A percentile compares a stretch with the other conserved stretches of the same genome.
Evolutionary conservation across 31 red algal genomes (phyloP).

Genomic region (Pterothamnion heteromorphum): DNA sequence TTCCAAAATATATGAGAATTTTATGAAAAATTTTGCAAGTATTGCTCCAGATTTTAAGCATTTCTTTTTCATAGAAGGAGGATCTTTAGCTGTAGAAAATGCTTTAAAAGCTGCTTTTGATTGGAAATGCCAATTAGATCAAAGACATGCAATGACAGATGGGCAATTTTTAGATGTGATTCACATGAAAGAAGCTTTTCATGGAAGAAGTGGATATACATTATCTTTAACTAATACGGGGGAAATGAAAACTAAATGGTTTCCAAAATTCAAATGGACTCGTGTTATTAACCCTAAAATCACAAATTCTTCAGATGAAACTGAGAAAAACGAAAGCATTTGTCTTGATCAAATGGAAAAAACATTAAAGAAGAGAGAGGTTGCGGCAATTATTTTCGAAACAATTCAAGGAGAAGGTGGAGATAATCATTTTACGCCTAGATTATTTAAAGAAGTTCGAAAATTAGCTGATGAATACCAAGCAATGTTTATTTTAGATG

Average conservation of each 20-base stretch:
- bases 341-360: neutral
- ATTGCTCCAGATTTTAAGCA: neutral
- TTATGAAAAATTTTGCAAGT: neutral
- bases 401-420: constrained; percentile 90
- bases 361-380: neutral
- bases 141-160: neutral
- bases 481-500: constrained; percentile 79
- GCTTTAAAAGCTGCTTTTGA: too few species aligned
- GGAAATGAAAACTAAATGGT: neutral
- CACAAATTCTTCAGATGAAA: neutral
- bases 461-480: constrained; percentile 61
- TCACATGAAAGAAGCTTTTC: neutral
- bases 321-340: neutral
- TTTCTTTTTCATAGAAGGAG: neutral
- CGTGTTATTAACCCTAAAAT: too few species aligned
- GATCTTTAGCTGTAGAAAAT: neutral
- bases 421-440: constrained; percentile 44
- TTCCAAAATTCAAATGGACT: too few species aligned
- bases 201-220: neutral
- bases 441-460: constrained; percentile 64
- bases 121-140: too few species aligned
- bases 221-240: neutral
- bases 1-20: too few species aligned
- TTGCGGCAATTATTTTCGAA: constrained; percentile 78
- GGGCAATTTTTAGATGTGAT: neutral